A percentile compares a stretch with the other conserved stretches of the same genome.
Evolutionary conservation across 257 asterid species (phyloP).

Genomic region (Knoxia roxburghii): DNA sequence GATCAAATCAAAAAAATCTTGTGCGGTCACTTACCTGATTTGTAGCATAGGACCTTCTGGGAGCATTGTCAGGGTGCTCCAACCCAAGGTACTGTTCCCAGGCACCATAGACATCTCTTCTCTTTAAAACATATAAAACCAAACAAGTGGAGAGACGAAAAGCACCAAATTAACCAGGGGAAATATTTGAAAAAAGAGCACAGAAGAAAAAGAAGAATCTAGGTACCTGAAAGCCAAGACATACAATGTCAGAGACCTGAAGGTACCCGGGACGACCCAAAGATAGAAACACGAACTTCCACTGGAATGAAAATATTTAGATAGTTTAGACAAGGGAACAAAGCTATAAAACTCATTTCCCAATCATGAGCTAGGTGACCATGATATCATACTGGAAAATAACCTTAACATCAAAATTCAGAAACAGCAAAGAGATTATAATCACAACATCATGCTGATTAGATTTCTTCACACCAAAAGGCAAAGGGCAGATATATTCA

Average conservation of each 20-base stretch:
- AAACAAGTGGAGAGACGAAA: conserved; percentile 2
- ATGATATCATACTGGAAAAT: too few relatives aligned
- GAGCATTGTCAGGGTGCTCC: conserved; percentile 65
- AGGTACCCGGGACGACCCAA: conserved; percentile 69
- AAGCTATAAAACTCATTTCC: too few relatives aligned
- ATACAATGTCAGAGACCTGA: conserved; percentile 51
- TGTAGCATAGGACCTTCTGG: conserved; percentile 52
- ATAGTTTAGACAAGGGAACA: conserved; percentile 6
- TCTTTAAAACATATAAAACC: conserved; percentile 30
- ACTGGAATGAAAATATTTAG: conserved; percentile 26
- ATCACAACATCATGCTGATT: too few relatives aligned
- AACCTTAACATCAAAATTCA: too few relatives aligned
- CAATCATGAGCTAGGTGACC: too few relatives aligned
- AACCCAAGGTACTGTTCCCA: conserved; percentile 73
- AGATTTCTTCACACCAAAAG: too few relatives aligned
- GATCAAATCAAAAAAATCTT: not conserved
- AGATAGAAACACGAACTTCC: conserved; percentile 64
- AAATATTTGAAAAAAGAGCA: conserved; percentile 2
- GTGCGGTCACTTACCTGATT: conserved; percentile 40
- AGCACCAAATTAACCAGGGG: not conserved
- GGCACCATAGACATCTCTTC: conserved; percentile 64
- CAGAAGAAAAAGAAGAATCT: not conserved
- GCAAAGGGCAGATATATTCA: too few relatives aligned
- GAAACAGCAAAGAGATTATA: too few relatives aligned
- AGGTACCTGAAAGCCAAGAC: conserved; percentile 55